Base-by-base conservation (phyloP, 2,329 filamentous ascomycete species). In the Anthostomella pinea region DNA sequence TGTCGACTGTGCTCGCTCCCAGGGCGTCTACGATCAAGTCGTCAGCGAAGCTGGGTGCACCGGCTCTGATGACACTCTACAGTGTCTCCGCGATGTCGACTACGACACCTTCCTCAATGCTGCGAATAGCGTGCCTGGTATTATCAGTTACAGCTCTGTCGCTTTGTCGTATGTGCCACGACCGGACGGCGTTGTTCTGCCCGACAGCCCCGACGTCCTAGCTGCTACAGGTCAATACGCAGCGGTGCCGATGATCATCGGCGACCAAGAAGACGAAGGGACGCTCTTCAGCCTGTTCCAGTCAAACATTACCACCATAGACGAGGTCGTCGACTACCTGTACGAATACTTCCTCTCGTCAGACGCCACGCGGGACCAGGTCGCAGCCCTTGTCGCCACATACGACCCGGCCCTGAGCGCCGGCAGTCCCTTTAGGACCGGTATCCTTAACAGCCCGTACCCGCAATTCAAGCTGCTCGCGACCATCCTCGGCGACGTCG, bases 201-300 rank as follows among this genome's bases (percentile, higher is more conserved):
- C 77, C 0, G 66, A 73, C 2, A 84, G 77, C 5, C 80, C 84
- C 0, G 84, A 90, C 1, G 36, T 71, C 0, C 65, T 86, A 4
- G 63, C 73, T 2, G 37, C 49, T 3, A 51, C 57, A 0, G 78
- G 81, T 10, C 69, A 70, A 43, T 81, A 77, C 45, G 71, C 78
- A 6, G 68, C 70, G 9, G 73, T 83, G 0, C 79, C 79, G 2
- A 72, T 82, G 54, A 82, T 83, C 38, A 73, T 85, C 24, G 85
- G 86, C 26, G 75, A 87, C 54, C 83, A 88, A 59, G 85, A 90
- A 65, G 86, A 91, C 54, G 85, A 91, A 60, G 85, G 85, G 13
- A 88, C 85, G 0, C 60, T 90, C 2, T 88, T 90, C 56, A 69
- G 80, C 5, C 67, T 90, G 21, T 81, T 83, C 58, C 83, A 86